Evolutionary conservation across 495 filamentous ascomycete species (phyloP).

Genomic region (Copromyces sp.): DNA sequence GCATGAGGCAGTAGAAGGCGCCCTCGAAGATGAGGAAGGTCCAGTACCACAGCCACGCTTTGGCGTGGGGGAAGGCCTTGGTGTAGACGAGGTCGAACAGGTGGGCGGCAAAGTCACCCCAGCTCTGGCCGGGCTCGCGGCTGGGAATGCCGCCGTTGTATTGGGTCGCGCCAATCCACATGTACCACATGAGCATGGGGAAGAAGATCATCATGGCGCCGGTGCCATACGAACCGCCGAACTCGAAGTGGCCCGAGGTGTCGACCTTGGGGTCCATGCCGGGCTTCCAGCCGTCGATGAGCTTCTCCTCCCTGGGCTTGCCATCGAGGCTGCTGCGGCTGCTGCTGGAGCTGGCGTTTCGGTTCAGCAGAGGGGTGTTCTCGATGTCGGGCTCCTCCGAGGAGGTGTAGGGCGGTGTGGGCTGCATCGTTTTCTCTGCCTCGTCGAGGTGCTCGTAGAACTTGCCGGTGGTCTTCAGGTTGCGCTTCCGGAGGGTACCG

Average conservation of each 20-base stretch:
- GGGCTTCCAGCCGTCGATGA: conserved; percentile 57
- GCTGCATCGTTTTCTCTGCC: conserved; percentile 14
- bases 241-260: conserved; percentile 73
- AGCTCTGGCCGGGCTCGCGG: conserved; percentile 54
- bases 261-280: conserved; percentile 71
- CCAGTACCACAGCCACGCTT: conserved; percentile 93
- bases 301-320: conserved; percentile 24
- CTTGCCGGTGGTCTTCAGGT: conserved; percentile 20
- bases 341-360: conserved; percentile 8
- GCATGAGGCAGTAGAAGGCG: conserved; percentile 69
- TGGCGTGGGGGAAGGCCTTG: conserved; percentile 66
- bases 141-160: conserved; percentile 75
- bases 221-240: conserved; percentile 73
- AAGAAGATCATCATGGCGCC: conserved; percentile 83
- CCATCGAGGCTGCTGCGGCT: conserved; percentile 16
- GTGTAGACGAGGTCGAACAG: conserved; percentile 62
- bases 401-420: conserved; percentile 16
- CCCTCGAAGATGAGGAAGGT: conserved; percentile 76
- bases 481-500: conserved; percentile 22
- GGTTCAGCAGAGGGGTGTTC: conserved; percentile 13
- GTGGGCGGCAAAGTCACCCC: conserved; percentile 55
- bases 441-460: conserved; percentile 37
- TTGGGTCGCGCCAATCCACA: conserved; percentile 93
- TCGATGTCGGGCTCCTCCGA: conserved; percentile 20
- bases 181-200: conserved; percentile 92